Evolutionary conservation across 2,329 filamentous ascomycete species (phyloP).

Genomic region (Hymenoscyphus occultus): DNA sequence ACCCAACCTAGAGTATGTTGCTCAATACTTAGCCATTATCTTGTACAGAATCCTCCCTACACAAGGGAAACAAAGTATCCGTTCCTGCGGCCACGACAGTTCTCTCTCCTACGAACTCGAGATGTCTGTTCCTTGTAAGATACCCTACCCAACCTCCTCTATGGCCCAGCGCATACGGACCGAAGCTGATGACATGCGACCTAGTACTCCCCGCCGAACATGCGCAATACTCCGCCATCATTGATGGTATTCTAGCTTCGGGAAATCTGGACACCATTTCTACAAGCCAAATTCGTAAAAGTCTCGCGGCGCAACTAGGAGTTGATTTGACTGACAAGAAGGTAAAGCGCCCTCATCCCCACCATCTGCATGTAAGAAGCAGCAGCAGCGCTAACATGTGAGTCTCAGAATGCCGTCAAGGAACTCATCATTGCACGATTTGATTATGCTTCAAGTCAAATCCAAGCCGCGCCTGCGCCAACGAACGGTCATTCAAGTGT

Average conservation of each 20-base stretch:
- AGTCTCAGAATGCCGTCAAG: constrained; percentile 47
- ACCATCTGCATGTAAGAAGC: not conserved
- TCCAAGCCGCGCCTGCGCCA: constrained; percentile 11
- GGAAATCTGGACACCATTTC: constrained; percentile 40
- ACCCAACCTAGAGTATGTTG: not conserved
- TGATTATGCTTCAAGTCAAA: constrained; percentile 41
- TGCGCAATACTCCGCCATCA: constrained; percentile 38
- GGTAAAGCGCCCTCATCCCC: constrained; percentile 24
- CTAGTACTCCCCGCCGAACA: constrained; percentile 33
- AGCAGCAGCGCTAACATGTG: constrained; percentile 10
- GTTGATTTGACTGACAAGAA: constrained; percentile 40
- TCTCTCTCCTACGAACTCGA: not conserved
- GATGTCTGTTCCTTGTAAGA: constrained; percentile 8
- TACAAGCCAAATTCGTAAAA: constrained; percentile 39
- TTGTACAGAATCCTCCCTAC: not conserved
- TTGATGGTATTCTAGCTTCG: constrained; percentile 39
- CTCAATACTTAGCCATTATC: not conserved
- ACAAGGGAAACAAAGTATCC: not conserved
- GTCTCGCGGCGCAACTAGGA: constrained; percentile 33
- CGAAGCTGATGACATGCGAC: constrained; percentile 3
- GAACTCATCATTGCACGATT: constrained; percentile 54
- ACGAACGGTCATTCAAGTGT: constrained; percentile 22
- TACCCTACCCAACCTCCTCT: not conserved
- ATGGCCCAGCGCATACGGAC: not conserved
- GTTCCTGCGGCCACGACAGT: not conserved